Base-by-base conservation (phyloP, 306 rosid genomes). In the Cucurbita argyrosperma region DNA sequence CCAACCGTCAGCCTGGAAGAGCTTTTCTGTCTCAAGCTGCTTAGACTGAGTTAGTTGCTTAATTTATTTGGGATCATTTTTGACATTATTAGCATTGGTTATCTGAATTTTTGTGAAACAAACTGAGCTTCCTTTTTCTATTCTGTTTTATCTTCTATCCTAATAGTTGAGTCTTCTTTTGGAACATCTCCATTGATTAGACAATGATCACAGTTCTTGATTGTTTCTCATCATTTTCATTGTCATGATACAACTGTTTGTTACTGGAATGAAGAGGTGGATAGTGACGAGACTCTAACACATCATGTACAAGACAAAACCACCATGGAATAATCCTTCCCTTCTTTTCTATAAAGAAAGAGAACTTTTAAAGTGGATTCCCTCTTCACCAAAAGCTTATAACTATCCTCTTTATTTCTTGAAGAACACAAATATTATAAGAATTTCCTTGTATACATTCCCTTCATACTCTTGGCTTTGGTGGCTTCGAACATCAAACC, bases 1-100 rank as follows among this genome's bases (percentile, higher is more conserved):
- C 97, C 0, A 60, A 62, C 45, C 97, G 96, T 45, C 43, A 63
- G 42, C 97, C 97, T 16, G 94, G 96, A 64, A 82, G 77, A 77
- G 97, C 96, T 47, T 89, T 92, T 72, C 78, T 88, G 12, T 38
- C 81, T 11, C 85, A 85, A 47, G 76, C 77, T 62, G 87, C 80
- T 74, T 67, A 46, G 51, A 45, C 9, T 18, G n/a, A 21, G n/a
- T 23, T 23, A 12, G 37, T 21, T 64, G 46, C 40, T 64, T 9
- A 15, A 3, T 37, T 62, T 38, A 37, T 38, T 62, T 7, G 47
- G 47, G 16, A 62, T 62, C 26, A 7, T 35, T 60, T 42, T n/a
- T 42, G 23, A 62, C 69, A 38, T 7, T 8, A 62, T 35, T 35
- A 35, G 39, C 12, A 3, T 61, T 37, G 69, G 3, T 16, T 37